Evolutionary conservation across 2,329 filamentous ascomycete species (phyloP).

Genomic region (Fusarium nurragi): DNA sequence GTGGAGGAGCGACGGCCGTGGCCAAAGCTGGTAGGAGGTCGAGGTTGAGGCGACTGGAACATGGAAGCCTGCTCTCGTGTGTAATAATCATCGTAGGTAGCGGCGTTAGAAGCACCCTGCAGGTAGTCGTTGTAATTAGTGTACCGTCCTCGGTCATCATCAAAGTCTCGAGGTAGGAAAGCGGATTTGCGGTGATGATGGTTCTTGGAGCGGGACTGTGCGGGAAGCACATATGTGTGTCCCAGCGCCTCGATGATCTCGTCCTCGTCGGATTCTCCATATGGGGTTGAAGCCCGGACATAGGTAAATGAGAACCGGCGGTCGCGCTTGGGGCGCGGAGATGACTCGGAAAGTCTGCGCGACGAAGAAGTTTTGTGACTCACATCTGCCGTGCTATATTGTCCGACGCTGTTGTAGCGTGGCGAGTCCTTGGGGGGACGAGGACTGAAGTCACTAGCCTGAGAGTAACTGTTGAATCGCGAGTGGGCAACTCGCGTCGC

Average conservation of each 20-base stretch:
- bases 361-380: slow-evolving; percentile 64
- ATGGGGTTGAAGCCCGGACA: slow-evolving; percentile 66
- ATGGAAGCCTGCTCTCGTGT: slow-evolving; percentile 47
- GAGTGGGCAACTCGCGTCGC: slow-evolving; percentile 60
- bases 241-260: slow-evolving; percentile 65
- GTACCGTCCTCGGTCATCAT: slow-evolving; percentile 63
- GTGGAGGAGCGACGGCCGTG: slow-evolving; percentile 61
- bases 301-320: slow-evolving; percentile 67
- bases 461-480: slow-evolving; percentile 53
- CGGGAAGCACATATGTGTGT: slow-evolving; percentile 62
- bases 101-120: slow-evolving; percentile 54
- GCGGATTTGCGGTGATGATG: slow-evolving; percentile 47
- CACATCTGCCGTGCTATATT: slow-evolving; percentile 74
- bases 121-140: slow-evolving; percentile 68
- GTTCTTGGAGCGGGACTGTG: slow-evolving; percentile 55
- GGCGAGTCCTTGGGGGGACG: slow-evolving; percentile 64
- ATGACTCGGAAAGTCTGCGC: slow-evolving; percentile 52
- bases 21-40: slow-evolving; percentile 52
- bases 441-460: slow-evolving; percentile 51
- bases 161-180: slow-evolving; percentile 52
- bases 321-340: slow-evolving; percentile 56
- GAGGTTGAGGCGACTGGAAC: slow-evolving; percentile 56
- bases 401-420: slow-evolving; percentile 69
- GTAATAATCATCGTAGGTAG: slow-evolving; percentile 51
- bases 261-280: slow-evolving; percentile 73